Base-by-base conservation (phyloP, 2,329 filamentous ascomycete genomes). In the Sordariomycetes sp. region DNA sequence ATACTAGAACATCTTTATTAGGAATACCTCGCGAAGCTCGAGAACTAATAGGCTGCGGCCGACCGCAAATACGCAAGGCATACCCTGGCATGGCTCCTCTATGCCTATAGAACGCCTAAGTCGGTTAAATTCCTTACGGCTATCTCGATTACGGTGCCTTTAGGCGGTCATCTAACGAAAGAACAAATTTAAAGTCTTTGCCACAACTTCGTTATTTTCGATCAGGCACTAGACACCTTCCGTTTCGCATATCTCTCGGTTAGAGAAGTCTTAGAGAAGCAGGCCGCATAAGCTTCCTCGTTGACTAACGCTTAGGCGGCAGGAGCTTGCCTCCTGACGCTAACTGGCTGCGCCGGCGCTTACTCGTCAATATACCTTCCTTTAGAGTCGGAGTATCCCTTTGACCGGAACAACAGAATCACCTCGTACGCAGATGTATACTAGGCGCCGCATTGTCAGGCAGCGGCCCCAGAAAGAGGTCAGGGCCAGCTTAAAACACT, bases 11-110 rank as follows among this genome's bases (percentile, higher is more conserved):
- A 32, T 5, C 52, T 57, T 32, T 60, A 60, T 42, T 22, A 54
- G n/a, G 54, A 57, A 32, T 55, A 57, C 2, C 0, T 60, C 8
- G 24, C 34, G n/a, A 53, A 36, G 17, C 53, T 60, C 34, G 35
- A 60, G 22, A 15, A 36, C 13, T 39, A 36, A 3, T 48, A 60
- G 3, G 52, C 56, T 6, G 22, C n/a, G 3, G 20, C 34, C 12
- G 59, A 58, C n/a, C 42, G 54, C 32, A 15, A 15, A 0, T 5
- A 53, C 24, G 17, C 56, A 1, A 10, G 8, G 10, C 54, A 54
- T 24, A 36, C 36, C 24, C 20, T 55, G 25, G 57, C 53, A 13
- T 60, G 59, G 59, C 59, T 60, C 25, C 59, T 60, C n/a, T 60
- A 53, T 34, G 51, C 24, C 15, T 15, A 13, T 8, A 52, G 48